Evolutionary conservation across 2,329 filamentous ascomycete genomes (phyloP).

Genomic region (Cordyceps cicadae): DNA sequence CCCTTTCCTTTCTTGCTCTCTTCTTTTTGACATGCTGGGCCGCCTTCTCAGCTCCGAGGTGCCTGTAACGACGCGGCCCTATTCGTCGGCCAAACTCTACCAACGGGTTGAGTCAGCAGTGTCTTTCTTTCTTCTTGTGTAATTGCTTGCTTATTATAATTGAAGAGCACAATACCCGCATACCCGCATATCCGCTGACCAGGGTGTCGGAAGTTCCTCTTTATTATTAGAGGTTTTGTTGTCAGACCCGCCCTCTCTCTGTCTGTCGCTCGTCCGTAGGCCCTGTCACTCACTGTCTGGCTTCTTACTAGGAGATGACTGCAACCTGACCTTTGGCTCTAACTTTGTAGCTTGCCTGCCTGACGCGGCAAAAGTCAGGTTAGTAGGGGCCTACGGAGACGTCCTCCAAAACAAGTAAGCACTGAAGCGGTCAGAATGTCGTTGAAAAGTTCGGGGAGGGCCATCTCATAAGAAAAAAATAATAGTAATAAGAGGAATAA

Average conservation of each 20-base stretch:
- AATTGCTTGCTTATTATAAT: no score
- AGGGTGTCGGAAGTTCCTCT: conserved; percentile 1
- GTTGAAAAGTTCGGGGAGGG: neutral
- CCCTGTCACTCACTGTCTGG: neutral
- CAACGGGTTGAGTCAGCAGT: neutral
- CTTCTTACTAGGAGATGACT: neutral
- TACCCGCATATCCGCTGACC: neutral
- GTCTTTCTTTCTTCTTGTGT: neutral
- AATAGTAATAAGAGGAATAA: neutral
- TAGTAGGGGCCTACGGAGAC: neutral
- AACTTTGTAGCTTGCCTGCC: neutral
- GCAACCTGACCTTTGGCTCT: neutral
- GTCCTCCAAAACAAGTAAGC: neutral
- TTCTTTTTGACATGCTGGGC: neutral
- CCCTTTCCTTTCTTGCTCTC: no score
- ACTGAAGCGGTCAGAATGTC: neutral
- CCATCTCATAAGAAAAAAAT: no score
- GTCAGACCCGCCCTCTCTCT: neutral
- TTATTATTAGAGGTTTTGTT: neutral
- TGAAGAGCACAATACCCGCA: neutral
- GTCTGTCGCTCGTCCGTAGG: conserved; percentile 2
- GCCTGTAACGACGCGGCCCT: neutral
- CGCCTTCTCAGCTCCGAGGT: neutral
- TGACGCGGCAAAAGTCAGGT: neutral
- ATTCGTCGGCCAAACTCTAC: neutral